Base-by-base conservation (phyloP, 2,329 filamentous ascomycete species). In the Tolypocladium tundrense region DNA sequence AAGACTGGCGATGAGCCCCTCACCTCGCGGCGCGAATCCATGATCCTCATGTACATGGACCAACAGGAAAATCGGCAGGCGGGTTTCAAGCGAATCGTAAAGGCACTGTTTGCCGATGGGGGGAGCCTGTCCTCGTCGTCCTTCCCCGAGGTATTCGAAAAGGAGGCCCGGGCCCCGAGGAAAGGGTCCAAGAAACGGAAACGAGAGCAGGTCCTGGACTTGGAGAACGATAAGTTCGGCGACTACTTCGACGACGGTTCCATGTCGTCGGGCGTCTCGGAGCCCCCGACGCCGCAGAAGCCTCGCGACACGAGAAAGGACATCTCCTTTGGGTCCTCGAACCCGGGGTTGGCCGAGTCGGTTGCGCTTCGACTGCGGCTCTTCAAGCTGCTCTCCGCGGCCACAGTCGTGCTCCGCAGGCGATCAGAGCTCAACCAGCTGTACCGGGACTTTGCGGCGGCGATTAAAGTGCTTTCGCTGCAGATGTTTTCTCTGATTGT, bases 91-190 rank as follows among this genome's bases (percentile, higher is more conserved):
- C 78, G 80, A 40, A 80, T 91, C 13, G 75, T 88, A 59, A 82
- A 82, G 61, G 86, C 88, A 1, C 75, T 91, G 7, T 81, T 91
- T 56, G 85, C 87, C 0, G 84, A 88, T 63, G 88, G 86, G 2
- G 75, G 74, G 35, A 68, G 75, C n/a, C 71, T 81, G 19, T 76
- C 75, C 3, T 69, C 79, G 45, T 79, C 75, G 1, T 75, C 82
- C 9, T 91, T 85, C 65, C 77, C 76, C 3, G 85, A 90, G 65
- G 74, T 92, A 4, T 93, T 88, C 73, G 76, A 79, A 27, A 82
- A 83, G 56, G 89, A 92, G 74, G 61, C 70, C 65, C 54, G 77
- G 72, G 61, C 73, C 64, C 61, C 75, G 65, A 66, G 63, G 52
- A 73, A 72, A 56, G 66, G 70, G 31, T 69, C 70, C 21, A 79